These are phyloP conservation scores for Sclerospora graminicola DNA, from an alignment of 352 stramenopile genomes.

Conservation along the genomic window DNA sequence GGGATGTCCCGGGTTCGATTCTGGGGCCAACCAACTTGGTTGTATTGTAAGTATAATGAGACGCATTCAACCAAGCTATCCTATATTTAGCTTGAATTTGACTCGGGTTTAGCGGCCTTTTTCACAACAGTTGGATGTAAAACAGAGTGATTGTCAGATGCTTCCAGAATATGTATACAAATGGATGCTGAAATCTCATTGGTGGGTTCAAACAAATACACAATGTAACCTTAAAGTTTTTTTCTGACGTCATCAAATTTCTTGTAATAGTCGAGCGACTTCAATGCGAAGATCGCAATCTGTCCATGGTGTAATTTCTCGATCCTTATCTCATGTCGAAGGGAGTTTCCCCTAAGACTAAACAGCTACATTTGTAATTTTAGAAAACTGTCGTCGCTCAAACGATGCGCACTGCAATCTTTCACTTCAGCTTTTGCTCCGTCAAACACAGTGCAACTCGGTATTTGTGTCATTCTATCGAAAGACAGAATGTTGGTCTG, in stretches of 20 bases:
- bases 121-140: too few relatives aligned
- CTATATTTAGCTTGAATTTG: too few relatives aligned
- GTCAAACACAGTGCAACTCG: too few relatives aligned
- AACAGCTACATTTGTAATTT: constrained; percentile 3
- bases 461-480: too few relatives aligned
- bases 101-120: too few relatives aligned
- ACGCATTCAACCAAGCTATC: too few relatives aligned
- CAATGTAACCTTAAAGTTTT: neutral
- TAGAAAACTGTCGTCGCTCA: constrained; percentile 8
- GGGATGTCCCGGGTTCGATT: too few relatives aligned
- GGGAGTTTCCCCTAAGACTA: neutral
- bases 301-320: constrained; percentile 5
- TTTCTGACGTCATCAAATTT: neutral
- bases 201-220: too few relatives aligned
- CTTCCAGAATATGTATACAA: too few relatives aligned
- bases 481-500: constrained; percentile 14
- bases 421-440: constrained; percentile 14
- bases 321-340: constrained; percentile 4
- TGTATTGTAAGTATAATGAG: too few relatives aligned
- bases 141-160: too few relatives aligned
- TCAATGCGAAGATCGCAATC: constrained; percentile 14
- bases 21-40: too few relatives aligned
- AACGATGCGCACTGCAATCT: constrained; percentile 1
- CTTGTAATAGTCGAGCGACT: neutral
- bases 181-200: neutral